Base-by-base conservation (phyloP, 2,329 filamentous ascomycete genomes). In the Emydomyces testavorans region DNA sequence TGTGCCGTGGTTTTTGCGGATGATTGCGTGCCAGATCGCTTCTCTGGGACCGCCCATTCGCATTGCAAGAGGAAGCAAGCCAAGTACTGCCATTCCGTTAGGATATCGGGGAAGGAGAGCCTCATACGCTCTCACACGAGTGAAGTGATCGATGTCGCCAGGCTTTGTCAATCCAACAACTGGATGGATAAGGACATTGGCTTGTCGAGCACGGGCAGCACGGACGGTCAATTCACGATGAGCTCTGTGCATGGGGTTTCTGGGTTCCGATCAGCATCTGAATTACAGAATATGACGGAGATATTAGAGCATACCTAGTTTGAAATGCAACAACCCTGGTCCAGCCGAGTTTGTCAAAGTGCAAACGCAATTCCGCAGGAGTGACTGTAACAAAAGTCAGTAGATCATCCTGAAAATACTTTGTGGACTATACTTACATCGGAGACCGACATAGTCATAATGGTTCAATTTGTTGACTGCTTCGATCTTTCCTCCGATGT, bases 261-360 rank as follows among this genome's bases (percentile, higher is more conserved):
- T 68, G 42, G 38, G 26, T 15, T 18, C 15, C 16, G 31, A 29
- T 45, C 34, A 49, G 41, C 23, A 39, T 31, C 11, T 23, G 15
- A 5, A 6, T 38, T 29, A n/a, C 28, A 20, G 20, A 2, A 31
- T 24, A 11, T 11, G 11, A 3, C n/a, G 7, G 13, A 28, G 21
- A 24, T 43, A 20, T 3, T 21, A 28, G n/a, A 34, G 46, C 53
- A 45, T 53, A 66, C 64, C 65, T 77, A 56, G 92, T 98, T 78
- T 98, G 92, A 83, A 98, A 98, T 63, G 92, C 92, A 55, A 98
- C 92, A 59, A 98, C 90, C 68, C 83, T 83, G 69, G 85, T 82
- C 92, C 92, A 98, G 71, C 92, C 92, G 60, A 98, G 87, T 79
- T 98, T 98, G 77, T 96, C 92, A 65, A 98, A 98, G 76, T 96